Evolutionary conservation across 805 yeast genomes (phyloP), one percentile per base, ranked within the genome.

Genomic region (Ogataea degrootiae): DNA sequence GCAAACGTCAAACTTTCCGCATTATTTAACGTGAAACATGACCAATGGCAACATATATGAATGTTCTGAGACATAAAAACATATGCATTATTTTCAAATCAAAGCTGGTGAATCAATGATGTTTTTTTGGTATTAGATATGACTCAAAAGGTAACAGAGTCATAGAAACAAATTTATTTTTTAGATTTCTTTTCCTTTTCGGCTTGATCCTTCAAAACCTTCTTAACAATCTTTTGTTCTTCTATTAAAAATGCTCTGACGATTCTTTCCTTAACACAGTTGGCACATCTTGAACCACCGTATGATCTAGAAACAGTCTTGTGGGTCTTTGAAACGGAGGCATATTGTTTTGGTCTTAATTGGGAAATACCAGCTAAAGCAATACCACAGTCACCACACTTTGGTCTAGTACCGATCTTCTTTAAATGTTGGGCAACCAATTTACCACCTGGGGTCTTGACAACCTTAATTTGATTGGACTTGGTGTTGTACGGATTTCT

Each of bases 401-500:
- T 85, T 71, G 85, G 85, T 79, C 88, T 83, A 68, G 95, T 73
- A 68, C 89, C 96, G 64, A 71, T 70, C 83, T 90, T 90, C 86
- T 88, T 88, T 72, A 89, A 80, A 81, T 94, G 99, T 77, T 91
- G 97, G 72, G 96, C 96, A 73, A 90, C 85, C 77, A 94, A 85
- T 77, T 85, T 86, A 73, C 98, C 98, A 84, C 99, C 99, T 77
- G 99, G 99, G 79, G 99, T 94, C 88, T 92, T 94, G 69, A 92
- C 96, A 77, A 92, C 96, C 91, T 87, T 92, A 83, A 94, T 92
- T 83, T 87, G 88, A 96, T 94, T 94, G 67, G 99, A 94, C 78
- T 85, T 86, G 85, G 99, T 91, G 96, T 94, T 94, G 96, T 90
- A 91, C 80, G 97, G 96, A 77, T 90, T 91, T 85, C 96, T 88